A percentile compares a stretch with the other conserved stretches of the same genome.
Evolutionary conservation across 768 basidiomycete genomes (phyloP).

Genomic region (Leccinum disarticulatum): DNA sequence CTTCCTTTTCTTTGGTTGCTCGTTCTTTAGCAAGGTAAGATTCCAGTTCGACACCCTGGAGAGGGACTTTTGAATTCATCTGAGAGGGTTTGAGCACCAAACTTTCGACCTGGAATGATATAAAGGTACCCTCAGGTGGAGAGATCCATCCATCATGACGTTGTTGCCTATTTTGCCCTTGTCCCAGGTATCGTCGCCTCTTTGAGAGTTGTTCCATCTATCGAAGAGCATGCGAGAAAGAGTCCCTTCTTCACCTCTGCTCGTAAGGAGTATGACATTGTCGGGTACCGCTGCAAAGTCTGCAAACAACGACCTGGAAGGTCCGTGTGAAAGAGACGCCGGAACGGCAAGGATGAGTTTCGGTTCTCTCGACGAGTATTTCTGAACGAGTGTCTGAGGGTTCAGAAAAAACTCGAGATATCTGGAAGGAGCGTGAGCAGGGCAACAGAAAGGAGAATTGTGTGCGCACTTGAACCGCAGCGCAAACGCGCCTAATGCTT

Average conservation of each 20-base stretch:
- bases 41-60: slow-evolving; percentile 88
- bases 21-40: slow-evolving; percentile 75
- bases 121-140: slow-evolving; percentile 61
- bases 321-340: slow-evolving; percentile 88
- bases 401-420: slow-evolving; percentile 91
- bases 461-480: slow-evolving; percentile 81
- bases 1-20: slow-evolving; percentile 76
- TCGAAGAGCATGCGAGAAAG: slow-evolving; percentile 78
- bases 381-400: slow-evolving; percentile 74
- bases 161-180: slow-evolving; percentile 86
- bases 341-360: slow-evolving; percentile 95
- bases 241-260: slow-evolving; percentile 75
- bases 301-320: slow-evolving; percentile 81
- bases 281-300: slow-evolving; percentile 81
- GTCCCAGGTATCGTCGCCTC: slow-evolving; percentile 83
- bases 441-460: background rate
- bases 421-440: slow-evolving; percentile 41
- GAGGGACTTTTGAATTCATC: slow-evolving; percentile 88
- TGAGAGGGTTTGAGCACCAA: slow-evolving; percentile 29
- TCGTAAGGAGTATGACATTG: slow-evolving; percentile 87
- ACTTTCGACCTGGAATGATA: background rate
- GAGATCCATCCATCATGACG: slow-evolving; percentile 72
- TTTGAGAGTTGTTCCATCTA: slow-evolving; percentile 82
- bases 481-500: slow-evolving; percentile 80
- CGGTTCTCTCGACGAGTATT: slow-evolving; percentile 83